Conservation (phyloP, 2,329 filamentous ascomycete species). For the Lithohypha guttulata region DNA sequence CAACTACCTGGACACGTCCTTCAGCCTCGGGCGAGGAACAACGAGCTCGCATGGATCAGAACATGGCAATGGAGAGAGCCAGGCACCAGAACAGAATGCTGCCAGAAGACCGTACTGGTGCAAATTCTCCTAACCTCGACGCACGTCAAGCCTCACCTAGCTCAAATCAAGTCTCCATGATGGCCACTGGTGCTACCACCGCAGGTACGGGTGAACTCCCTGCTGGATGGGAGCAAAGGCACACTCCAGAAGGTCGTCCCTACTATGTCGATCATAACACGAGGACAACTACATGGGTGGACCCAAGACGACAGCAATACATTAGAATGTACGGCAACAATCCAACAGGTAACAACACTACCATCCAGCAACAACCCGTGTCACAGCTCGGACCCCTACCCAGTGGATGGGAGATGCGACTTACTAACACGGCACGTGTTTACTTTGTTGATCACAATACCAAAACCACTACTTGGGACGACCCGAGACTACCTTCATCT, state of each 20-base stretch:
- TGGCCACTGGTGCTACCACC: constrained; percentile 85
- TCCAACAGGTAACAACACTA: constrained; percentile 54
- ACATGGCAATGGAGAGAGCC: constrained; percentile 84
- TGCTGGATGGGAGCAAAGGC: constrained; percentile 90
- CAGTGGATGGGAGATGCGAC: constrained; percentile 98
- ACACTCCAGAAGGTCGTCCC: constrained; percentile 84
- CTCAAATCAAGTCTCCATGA: constrained; percentile 59
- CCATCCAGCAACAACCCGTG: constrained; percentile 93
- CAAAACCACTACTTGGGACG: constrained; percentile 98
- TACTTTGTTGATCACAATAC: constrained; percentile 99
- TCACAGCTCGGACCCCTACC: constrained; percentile 91
- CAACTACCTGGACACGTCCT: constrained; percentile 91
- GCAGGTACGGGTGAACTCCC: constrained; percentile 91
- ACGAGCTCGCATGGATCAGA: constrained; percentile 71
- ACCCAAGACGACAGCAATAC: constrained; percentile 92
- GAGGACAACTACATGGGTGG: constrained; percentile 95
- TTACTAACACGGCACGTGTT: constrained; percentile 93
- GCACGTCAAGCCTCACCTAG: constrained; percentile 36
- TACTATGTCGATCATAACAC: constrained; percentile 99
- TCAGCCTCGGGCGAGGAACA: constrained; percentile 70
- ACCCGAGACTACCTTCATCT: constrained; percentile 86
- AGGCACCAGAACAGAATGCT: constrained; percentile 92
- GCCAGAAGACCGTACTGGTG: constrained; percentile 87
- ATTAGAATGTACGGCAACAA: constrained; percentile 96
- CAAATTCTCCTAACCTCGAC: constrained; percentile 72